Evolutionary conservation across 164 flowering plant genomes (phyloP), one percentile per base, ranked within the genome.

Genomic region (Vitis riparia): DNA sequence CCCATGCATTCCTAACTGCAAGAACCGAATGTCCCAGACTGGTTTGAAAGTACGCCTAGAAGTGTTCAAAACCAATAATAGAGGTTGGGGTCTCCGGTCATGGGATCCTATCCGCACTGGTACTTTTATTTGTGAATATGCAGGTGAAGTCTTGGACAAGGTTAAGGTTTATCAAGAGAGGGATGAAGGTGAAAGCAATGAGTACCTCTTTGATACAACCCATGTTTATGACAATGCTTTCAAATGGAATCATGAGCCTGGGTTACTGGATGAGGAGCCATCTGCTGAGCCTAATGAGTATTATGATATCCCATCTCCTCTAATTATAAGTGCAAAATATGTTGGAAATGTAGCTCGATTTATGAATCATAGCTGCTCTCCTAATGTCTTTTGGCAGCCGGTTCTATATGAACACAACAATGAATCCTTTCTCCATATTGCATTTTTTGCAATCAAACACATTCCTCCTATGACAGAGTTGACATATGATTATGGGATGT

Each of bases 321-420:
- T 77, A 37, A 48, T 75, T 30, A 82, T 89, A 8, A 84, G 72
- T 73, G 88, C 92, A 13, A 85, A 85, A 56, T 73, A 76, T 37
- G 55, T n/a, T 17, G 94, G 97, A 30, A 91, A 91, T 76, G 84
- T 91, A 9, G 85, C 90, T 62, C 92, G 97, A 3, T 91, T 89
- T 65, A 91, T 91, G 85, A 91, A 89, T 71, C 94, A 89, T 64
- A 88, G 97, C 68, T 91, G 94, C 73, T 82, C 85, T 8, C 92
- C 97, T 0, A 89, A 84, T 74, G 85, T 86, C 12, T 81, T 84
- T 68, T 88, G 92, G 92, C 91, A 82, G 68, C 90, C 89, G 9
- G 85, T 91, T 59, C 62, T 87, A 7, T 70, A 76, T 63, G 86
- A 81, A 52, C 75, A 81, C 47, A 71, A 70, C 32, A 76, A 78